phyloP scores from a whole-genome alignment of 78 protist genomes.

The Paulinella micropora region DNA sequence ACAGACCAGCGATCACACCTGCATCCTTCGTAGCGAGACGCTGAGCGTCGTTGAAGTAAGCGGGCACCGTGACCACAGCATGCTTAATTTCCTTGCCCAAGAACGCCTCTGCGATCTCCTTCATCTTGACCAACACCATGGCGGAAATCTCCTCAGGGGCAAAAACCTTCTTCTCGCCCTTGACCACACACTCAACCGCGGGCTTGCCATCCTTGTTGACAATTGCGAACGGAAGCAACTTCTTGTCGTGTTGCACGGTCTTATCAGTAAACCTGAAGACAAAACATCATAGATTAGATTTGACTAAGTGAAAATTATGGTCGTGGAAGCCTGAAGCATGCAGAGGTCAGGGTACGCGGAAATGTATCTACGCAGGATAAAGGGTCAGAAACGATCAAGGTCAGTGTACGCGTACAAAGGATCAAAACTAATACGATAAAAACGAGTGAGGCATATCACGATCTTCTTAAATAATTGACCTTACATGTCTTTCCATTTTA shows the following conservation, averaged over 20 bases:
- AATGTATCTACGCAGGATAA: no score
- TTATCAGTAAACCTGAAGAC: slow-evolving; percentile 64
- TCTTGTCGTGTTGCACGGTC: slow-evolving; percentile 68
- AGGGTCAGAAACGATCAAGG: no score
- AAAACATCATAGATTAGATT: no score
- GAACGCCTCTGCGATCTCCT: slow-evolving; percentile 84
- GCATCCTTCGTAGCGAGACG: slow-evolving; percentile 87
- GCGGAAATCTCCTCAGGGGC: slow-evolving; percentile 91
- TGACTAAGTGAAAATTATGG: no score
- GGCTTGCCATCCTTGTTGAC: slow-evolving; percentile 48
- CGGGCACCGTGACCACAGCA: slow-evolving; percentile 92
- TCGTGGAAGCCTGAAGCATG: no score
- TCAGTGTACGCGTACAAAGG: no score
- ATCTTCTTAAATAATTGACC: no score
- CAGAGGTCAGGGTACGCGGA: no score
- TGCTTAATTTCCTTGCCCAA: slow-evolving; percentile 67
- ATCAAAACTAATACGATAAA: no score
- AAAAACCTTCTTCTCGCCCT: slow-evolving; percentile 33
- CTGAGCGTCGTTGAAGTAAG: slow-evolving; percentile 85
- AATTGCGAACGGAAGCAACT: slow-evolving; percentile 41
- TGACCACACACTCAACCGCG: slow-evolving; percentile 27
- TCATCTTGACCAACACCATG: slow-evolving; percentile 81
- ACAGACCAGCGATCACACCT: slow-evolving; percentile 76
- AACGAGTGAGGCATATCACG: no score
- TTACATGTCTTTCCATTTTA: no score